Percentiles rank a stretch among this genome's conserved stretches.
These are phyloP conservation scores for Ganoderma multipileum DNA, from an alignment of 1,284 basidiomycete genomes.

Conservation along the genomic window DNA sequence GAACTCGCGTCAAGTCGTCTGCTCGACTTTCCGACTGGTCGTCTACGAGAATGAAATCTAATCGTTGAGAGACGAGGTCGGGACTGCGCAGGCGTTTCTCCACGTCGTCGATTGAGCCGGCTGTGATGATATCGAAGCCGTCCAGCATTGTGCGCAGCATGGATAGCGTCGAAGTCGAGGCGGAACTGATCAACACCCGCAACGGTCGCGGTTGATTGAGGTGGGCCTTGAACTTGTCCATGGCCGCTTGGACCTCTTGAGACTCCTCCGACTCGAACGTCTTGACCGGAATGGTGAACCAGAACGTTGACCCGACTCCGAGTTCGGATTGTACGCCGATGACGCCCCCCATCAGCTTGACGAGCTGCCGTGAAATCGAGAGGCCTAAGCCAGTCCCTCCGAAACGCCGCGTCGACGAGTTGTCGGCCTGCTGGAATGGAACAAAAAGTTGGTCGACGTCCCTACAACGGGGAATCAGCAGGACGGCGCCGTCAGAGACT, in stretches of 20 bases:
- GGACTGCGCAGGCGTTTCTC: slow-evolving; percentile 49
- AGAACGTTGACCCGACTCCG: slow-evolving; percentile 68
- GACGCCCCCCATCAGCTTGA: slow-evolving; percentile 74
- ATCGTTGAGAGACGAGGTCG: slow-evolving; percentile 40
- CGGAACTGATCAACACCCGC: slow-evolving; percentile 62
- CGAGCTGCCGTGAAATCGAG: slow-evolving; percentile 74
- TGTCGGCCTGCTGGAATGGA: slow-evolving; percentile 79
- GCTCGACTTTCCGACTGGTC: slow-evolving; percentile 65
- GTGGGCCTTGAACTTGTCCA: slow-evolving; percentile 50
- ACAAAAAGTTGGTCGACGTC: slow-evolving; percentile 72
- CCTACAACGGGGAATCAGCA: slow-evolving; percentile 30
- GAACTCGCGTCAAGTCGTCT: slow-evolving; percentile 56
- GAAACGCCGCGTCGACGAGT: slow-evolving; percentile 73
- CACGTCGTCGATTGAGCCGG: slow-evolving; percentile 53
- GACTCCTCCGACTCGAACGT: slow-evolving; percentile 62
- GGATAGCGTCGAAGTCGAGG: slow-evolving; percentile 60
- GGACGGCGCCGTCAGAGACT: neutral
- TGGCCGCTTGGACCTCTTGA: slow-evolving; percentile 52
- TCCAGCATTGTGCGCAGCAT: slow-evolving; percentile 63
- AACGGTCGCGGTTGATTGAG: slow-evolving; percentile 55
- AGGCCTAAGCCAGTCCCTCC: slow-evolving; percentile 76
- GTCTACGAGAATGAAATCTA: slow-evolving; percentile 73
- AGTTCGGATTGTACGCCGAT: slow-evolving; percentile 73
- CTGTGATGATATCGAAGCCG: slow-evolving; percentile 55
- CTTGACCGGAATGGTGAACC: slow-evolving; percentile 73